Conservation (phyloP, 768 basidiomycete species). For the Boletus rubropictus region DNA sequence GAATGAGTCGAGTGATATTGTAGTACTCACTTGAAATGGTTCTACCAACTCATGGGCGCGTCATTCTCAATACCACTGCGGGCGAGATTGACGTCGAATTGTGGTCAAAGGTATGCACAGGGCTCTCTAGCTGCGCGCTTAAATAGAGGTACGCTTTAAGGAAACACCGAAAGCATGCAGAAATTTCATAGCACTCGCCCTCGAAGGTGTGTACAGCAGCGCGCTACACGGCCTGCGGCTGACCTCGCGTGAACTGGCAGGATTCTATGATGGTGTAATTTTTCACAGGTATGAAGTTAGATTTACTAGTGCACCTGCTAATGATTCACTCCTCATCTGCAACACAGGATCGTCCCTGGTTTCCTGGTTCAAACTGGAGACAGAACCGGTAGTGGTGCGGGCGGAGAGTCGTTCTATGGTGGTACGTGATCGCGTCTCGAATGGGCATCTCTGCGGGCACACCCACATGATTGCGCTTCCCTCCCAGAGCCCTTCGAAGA, state of each 20-base stretch:
- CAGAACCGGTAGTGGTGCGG: conserved; percentile 81
- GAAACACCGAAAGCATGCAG: conserved; percentile 94
- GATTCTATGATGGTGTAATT: conserved; percentile 93
- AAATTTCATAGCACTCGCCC: conserved; percentile 81
- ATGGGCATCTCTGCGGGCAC: background rate
- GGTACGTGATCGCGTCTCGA: conserved; percentile 38
- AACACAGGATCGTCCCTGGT: conserved; percentile 68
- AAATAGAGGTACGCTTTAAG: conserved; percentile 29
- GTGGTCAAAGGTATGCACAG: conserved; percentile 71
- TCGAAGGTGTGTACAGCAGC: conserved; percentile 66
- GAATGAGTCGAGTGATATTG: no score
- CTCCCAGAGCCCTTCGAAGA: conserved; percentile 82
- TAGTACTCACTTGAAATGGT: conserved; percentile 45
- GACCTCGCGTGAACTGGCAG: conserved; percentile 35
- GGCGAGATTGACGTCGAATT: conserved; percentile 88
- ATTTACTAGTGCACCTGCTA: background rate
- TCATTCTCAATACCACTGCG: conserved; percentile 82
- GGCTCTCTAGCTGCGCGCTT: background rate
- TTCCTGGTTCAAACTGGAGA: conserved; percentile 97
- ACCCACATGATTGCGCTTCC: background rate
- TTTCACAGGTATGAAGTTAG: conserved; percentile 70
- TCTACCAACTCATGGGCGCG: conserved; percentile 78
- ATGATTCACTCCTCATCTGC: background rate
- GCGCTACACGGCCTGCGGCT: background rate
- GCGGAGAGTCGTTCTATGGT: conserved; percentile 94